phyloP scores from a whole-genome alignment of 2,329 filamentous ascomycete species.

The Hypomyces perniciosus region DNA sequence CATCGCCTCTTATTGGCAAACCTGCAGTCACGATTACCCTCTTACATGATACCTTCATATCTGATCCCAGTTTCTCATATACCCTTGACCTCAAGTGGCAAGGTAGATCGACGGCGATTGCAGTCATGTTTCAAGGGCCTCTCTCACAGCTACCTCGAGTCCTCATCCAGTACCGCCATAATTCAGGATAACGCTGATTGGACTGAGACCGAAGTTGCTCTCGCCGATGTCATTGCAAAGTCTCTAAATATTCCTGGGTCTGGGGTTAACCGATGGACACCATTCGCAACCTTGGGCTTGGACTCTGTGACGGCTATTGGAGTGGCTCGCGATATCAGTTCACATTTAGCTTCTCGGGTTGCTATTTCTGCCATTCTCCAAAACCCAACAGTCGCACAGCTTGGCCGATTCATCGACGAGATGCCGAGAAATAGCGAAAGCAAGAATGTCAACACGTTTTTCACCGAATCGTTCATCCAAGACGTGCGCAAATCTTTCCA shows the following conservation, averaged over 20 bases:
- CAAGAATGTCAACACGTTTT: constrained; percentile 13
- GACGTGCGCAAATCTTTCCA: constrained; percentile 15
- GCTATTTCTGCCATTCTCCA: constrained; percentile 66
- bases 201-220: constrained; percentile 47
- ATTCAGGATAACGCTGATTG: constrained; percentile 36
- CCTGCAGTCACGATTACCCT: constrained; percentile 53
- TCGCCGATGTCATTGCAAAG: constrained; percentile 50
- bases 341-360: constrained; percentile 40
- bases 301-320: constrained; percentile 79
- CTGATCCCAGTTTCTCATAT: constrained; percentile 64
- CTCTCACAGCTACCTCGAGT: constrained; percentile 37
- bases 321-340: constrained; percentile 53
- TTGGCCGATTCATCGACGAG: constrained; percentile 37
- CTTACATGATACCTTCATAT: constrained; percentile 74
- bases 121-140: constrained; percentile 42
- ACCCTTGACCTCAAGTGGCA: constrained; percentile 69
- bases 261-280: constrained; percentile 57
- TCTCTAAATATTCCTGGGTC: constrained; percentile 39
- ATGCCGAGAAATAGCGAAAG: not conserved
- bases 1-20: constrained; percentile 46
- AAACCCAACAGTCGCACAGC: constrained; percentile 57
- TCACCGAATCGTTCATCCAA: constrained; percentile 22
- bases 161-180: constrained; percentile 22
- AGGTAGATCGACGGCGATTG: constrained; percentile 59
- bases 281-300: constrained; percentile 71